phyloP scores from a whole-genome alignment of 768 basidiomycete species.

The Tricholoma sp. region DNA sequence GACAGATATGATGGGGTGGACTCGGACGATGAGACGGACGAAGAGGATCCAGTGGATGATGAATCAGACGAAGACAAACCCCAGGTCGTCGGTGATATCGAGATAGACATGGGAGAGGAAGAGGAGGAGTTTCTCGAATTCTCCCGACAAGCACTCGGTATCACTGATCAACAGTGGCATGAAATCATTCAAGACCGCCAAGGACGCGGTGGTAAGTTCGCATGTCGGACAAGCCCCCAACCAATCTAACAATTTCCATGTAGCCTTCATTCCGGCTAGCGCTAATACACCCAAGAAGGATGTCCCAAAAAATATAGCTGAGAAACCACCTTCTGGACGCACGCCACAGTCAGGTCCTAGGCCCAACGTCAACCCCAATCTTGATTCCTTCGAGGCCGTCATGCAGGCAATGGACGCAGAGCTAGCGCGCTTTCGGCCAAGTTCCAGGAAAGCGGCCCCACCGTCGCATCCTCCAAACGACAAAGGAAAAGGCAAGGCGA shows the following conservation, averaged over 20 bases:
- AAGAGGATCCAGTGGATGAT: slow-evolving; percentile 47
- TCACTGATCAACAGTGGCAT: slow-evolving; percentile 84
- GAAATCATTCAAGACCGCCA: slow-evolving; percentile 79
- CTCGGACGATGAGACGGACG: slow-evolving; percentile 84
- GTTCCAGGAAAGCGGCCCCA: slow-evolving; percentile 17
- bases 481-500: slow-evolving; percentile 41
- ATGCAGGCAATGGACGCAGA: slow-evolving; percentile 96
- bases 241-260: slow-evolving; percentile 4
- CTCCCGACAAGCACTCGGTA: slow-evolving; percentile 86
- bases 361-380: slow-evolving; percentile 54
- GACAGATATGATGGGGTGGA: slow-evolving; percentile 90
- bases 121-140: slow-evolving; percentile 95
- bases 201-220: slow-evolving; percentile 71
- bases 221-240: neutral
- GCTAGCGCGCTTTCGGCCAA: slow-evolving; percentile 44
- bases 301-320: neutral
- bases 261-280: slow-evolving; percentile 59
- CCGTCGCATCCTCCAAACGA: slow-evolving; percentile 6
- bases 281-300: slow-evolving; percentile 16
- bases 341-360: slow-evolving; percentile 28
- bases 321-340: neutral
- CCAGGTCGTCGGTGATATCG: slow-evolving; percentile 77
- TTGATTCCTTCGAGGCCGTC: slow-evolving; percentile 92
- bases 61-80: slow-evolving; percentile 82
- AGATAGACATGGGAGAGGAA: slow-evolving; percentile 90